Base-by-base conservation (phyloP, 1,284 basidiomycete genomes). In the Salmacisia buchloeana region DNA sequence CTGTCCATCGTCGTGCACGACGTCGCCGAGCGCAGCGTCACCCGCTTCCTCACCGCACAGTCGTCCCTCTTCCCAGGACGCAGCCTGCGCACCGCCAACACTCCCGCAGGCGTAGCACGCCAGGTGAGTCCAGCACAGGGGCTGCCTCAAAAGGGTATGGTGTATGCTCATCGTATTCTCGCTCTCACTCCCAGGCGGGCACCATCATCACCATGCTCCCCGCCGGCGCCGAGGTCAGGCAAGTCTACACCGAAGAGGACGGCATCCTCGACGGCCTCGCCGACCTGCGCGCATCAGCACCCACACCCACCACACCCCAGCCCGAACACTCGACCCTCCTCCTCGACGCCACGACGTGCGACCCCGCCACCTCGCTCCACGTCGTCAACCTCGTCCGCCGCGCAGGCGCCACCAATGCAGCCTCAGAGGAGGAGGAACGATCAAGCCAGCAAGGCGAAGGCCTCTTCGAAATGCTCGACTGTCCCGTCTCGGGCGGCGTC, bases 401-500 rank as follows among this genome's bases (percentile, higher is more conserved):
- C 27, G 80, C 83, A 18, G 88, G 89, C n/a, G 49, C 27, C 15
- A 18, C 27, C 6, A 18, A 27, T n/a, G n/a, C 45, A 5, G 45
- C 25, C 23, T 25, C n/a, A n/a, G n/a, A n/a, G n/a, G n/a, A n/a
- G n/a, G n/a, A n/a, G n/a, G n/a, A n/a, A n/a, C 36, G 36, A 38
- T 38, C 36, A 38, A 23, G n/a, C n/a, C 13, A 13, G 12, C 21
- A 57, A 4, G 58, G 63, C 23, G 25, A 60, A 36, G 64, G 63
- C 0, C 60, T 52, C 7, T 74, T 68, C n/a, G 72, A 75, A 41
- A 91, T 94, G 86, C 84, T 94, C 52, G 92, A 94, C 79, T 91
- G 92, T 1, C 92, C 92, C 15, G 92, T 94, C 0, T 92, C 90
- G 36, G 92, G 92, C 63, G 92, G 91, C 86, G 90, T 92, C 6